Evolutionary conservation across 1,284 basidiomycete genomes (phyloP).

Genomic region (Agroathelia rolfsii): DNA sequence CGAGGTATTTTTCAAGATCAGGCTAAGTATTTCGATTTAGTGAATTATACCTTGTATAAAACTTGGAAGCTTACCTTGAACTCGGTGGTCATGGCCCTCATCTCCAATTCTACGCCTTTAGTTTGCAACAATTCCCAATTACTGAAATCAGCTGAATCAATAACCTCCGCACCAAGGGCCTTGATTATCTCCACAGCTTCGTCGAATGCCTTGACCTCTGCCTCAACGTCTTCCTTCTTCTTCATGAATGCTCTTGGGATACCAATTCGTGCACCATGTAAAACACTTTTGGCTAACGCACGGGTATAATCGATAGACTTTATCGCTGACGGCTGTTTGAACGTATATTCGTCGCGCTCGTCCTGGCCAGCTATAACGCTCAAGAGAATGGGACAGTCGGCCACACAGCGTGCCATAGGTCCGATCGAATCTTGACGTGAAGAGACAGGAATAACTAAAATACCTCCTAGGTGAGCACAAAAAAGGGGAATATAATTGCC

Average conservation of each 20-base stretch:
- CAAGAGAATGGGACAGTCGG: slow-evolving; percentile 51
- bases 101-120: slow-evolving; percentile 22
- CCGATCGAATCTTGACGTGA: slow-evolving; percentile 57
- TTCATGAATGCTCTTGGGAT: too few species aligned
- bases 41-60: slow-evolving; percentile 17
- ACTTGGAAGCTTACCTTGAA: slow-evolving; percentile 30
- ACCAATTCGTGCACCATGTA: slow-evolving; percentile 50
- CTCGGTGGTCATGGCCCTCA: slow-evolving; percentile 26
- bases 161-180: slow-evolving; percentile 28
- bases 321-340: slow-evolving; percentile 41
- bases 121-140: slow-evolving; percentile 25
- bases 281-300: slow-evolving; percentile 37
- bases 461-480: too few species aligned
- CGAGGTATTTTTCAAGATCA: slow-evolving; percentile 37
- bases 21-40: too few species aligned
- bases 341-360: slow-evolving; percentile 49
- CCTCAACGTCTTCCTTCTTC: slow-evolving; percentile 15
- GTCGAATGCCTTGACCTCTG: slow-evolving; percentile 25
- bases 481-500: too few species aligned
- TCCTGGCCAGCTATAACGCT: slow-evolving; percentile 52
- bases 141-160: slow-evolving; percentile 32
- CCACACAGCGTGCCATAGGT: slow-evolving; percentile 46
- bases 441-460: slow-evolving; percentile 48
- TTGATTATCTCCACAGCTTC: slow-evolving; percentile 27
- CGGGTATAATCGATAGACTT: slow-evolving; percentile 49